These are phyloP conservation scores for Yarrowia yakushimensis DNA, from an alignment of 805 yeast genomes.

Conservation along the genomic window DNA sequence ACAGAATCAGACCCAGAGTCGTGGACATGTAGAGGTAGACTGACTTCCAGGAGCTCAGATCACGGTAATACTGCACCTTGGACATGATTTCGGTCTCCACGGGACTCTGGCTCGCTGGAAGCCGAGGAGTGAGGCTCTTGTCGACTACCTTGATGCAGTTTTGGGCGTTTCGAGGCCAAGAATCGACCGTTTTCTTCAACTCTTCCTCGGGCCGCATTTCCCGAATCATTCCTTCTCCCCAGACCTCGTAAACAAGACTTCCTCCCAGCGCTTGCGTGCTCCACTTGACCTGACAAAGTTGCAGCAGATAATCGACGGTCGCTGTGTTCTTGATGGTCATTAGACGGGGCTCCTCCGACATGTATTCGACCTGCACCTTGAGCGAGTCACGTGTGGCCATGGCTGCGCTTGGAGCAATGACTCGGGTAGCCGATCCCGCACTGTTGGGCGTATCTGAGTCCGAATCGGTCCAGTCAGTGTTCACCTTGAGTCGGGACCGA, in stretches of 20 bases:
- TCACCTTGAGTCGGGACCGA: background rate
- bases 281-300: constrained; percentile 12
- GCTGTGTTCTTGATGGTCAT: constrained; percentile 15
- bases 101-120: background rate
- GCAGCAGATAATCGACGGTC: background rate
- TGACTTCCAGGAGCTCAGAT: constrained; percentile 12
- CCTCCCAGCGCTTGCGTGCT: background rate
- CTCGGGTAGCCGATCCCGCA: background rate
- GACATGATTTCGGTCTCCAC: constrained; percentile 18
- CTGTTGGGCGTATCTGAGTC: constrained; percentile 6
- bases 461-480: constrained; percentile 14
- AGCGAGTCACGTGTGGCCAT: background rate
- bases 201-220: constrained; percentile 8
- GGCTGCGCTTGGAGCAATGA: background rate
- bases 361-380: constrained; percentile 5
- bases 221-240: constrained; percentile 14
- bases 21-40: constrained; percentile 1
- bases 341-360: background rate
- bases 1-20: constrained; percentile 11
- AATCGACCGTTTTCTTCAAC: constrained; percentile 5
- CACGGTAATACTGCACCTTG: background rate
- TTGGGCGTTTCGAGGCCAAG: constrained; percentile 11
- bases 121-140: background rate
- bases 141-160: constrained; percentile 4
- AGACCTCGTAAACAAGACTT: constrained; percentile 8